These are phyloP conservation scores for Arthrinium puccinioides DNA, from an alignment of 2,329 filamentous ascomycete genomes.

Conservation along the genomic window DNA sequence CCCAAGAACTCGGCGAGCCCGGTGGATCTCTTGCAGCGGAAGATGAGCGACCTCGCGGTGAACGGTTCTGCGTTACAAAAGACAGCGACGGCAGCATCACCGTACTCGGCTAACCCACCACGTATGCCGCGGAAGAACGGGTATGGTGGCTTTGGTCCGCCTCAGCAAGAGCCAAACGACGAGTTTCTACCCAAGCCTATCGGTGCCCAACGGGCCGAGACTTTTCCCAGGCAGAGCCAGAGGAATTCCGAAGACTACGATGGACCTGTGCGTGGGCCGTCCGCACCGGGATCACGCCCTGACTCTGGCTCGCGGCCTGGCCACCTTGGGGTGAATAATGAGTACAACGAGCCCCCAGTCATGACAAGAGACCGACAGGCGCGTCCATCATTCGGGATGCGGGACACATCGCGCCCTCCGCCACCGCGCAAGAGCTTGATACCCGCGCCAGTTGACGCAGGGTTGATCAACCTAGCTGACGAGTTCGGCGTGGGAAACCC, in stretches of 20 bases:
- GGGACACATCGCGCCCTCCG: slow-evolving; percentile 43
- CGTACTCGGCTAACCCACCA: slow-evolving; percentile 23
- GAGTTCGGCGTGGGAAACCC: slow-evolving; percentile 57
- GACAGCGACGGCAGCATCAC: slow-evolving; percentile 18
- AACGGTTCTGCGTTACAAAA: slow-evolving; percentile 8
- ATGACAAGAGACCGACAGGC: slow-evolving; percentile 19
- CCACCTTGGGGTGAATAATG: no score
- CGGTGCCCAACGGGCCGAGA: slow-evolving; percentile 40
- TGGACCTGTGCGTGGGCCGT: slow-evolving; percentile 35
- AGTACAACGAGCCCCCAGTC: slow-evolving; percentile 12
- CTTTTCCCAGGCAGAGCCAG: slow-evolving; percentile 37
- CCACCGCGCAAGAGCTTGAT: slow-evolving; percentile 45
- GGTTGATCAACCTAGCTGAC: slow-evolving; percentile 47
- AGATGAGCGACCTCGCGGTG: not conserved
- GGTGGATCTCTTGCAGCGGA: not conserved
- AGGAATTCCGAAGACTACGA: slow-evolving; percentile 19
- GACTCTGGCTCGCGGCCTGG: no score
- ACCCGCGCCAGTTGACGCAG: no score
- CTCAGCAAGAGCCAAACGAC: slow-evolving; percentile 26
- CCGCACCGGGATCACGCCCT: slow-evolving; percentile 36
- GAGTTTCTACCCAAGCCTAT: slow-evolving; percentile 30
- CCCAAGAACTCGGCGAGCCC: not conserved
- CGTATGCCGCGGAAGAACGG: slow-evolving; percentile 41
- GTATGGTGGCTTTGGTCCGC: slow-evolving; percentile 51
- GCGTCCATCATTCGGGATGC: slow-evolving; percentile 35